Conservation (phyloP, 768 basidiomycete species). For the Boletus subcaerulescens region DNA sequence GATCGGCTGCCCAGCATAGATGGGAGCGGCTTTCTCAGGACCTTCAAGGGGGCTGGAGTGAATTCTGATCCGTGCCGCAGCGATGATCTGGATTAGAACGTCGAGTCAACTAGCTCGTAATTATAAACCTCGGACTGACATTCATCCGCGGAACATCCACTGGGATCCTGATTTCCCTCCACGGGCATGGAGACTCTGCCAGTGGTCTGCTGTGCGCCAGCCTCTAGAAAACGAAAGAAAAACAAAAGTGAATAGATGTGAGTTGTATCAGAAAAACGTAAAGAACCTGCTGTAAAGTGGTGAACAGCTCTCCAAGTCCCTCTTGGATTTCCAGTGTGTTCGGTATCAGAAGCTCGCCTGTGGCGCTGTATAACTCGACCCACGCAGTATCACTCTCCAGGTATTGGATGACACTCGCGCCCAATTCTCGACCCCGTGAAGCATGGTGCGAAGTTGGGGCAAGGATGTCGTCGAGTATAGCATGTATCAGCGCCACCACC, state of each 20-base stretch:
- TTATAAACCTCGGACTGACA: constrained; percentile 42
- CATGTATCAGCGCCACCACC: constrained; percentile 60
- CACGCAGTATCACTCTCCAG: constrained; percentile 62
- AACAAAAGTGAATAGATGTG: constrained; percentile 26
- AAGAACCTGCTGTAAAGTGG: constrained; percentile 34
- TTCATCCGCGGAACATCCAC: constrained; percentile 83
- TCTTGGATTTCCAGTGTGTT: constrained; percentile 30
- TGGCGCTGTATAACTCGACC: constrained; percentile 67
- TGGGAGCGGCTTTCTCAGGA: constrained; percentile 33
- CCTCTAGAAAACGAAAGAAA: constrained; percentile 26
- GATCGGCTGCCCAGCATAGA: constrained; percentile 91
- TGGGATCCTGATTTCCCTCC: constrained; percentile 78
- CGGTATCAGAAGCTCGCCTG: constrained; percentile 67
- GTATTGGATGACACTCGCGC: constrained; percentile 51
- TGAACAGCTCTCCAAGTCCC: constrained; percentile 23
- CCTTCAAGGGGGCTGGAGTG: constrained; percentile 43
- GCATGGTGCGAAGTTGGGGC: constrained; percentile 32
- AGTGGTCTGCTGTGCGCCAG: constrained; percentile 42
- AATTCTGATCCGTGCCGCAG: constrained; percentile 53
- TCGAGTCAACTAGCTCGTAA: constrained; percentile 1
- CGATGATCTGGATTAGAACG: constrained; percentile 53
- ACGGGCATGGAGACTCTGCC: constrained; percentile 38
- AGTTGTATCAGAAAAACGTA: constrained; percentile 11
- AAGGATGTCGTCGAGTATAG: constrained; percentile 43
- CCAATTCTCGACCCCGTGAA: constrained; percentile 41